A percentile compares a stretch with the other conserved stretches of the same genome.
Evolutionary conservation across 2,329 filamentous ascomycete genomes (phyloP).

Genomic region (Neofusicoccum sp.): DNA sequence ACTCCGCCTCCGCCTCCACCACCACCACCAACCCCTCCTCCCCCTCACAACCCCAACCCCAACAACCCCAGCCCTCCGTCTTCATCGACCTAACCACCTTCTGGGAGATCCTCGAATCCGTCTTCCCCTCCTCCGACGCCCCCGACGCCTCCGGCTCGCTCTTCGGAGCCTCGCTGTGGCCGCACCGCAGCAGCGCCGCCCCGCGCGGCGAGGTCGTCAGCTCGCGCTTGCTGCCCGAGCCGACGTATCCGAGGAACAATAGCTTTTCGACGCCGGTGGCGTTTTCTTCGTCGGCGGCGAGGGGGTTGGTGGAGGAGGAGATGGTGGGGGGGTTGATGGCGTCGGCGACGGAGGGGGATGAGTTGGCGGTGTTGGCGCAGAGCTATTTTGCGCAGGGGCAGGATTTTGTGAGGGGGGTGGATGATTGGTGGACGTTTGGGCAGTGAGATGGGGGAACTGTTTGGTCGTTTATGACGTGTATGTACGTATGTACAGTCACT

Average conservation of each 20-base stretch:
- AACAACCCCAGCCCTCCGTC: conserved; percentile 24
- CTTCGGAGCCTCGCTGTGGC: conserved; percentile 44
- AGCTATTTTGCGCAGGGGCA: conserved; percentile 50
- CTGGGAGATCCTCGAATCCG: conserved; percentile 51
- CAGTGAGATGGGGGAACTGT: neutral
- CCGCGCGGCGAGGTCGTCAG: conserved; percentile 25
- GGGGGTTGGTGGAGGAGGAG: neutral
- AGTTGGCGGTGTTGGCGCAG: conserved; percentile 47
- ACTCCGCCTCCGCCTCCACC: conserved; percentile 19
- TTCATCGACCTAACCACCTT: conserved; percentile 48
- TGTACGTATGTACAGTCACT: neutral
- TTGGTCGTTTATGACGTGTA: neutral
- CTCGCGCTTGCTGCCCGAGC: conserved; percentile 6
- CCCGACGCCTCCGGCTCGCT: conserved; percentile 26
- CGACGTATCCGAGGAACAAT: neutral
- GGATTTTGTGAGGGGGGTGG: conserved; percentile 40
- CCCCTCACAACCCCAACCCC: no score
- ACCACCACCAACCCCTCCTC: conserved; percentile 26
- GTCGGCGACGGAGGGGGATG: conserved; percentile 38
- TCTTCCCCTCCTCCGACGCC: conserved; percentile 38
- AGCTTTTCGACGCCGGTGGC: conserved; percentile 15
- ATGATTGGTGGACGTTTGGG: conserved; percentile 32
- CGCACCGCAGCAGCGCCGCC: conserved; percentile 25
- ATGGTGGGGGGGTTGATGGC: conserved; percentile 22
- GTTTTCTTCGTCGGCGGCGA: conserved; percentile 13